A percentile compares a stretch with the other conserved stretches of the same genome.
Evolutionary conservation across 1,139 yeast species (phyloP).

Genomic region (Yamadazyma diddensiae): DNA sequence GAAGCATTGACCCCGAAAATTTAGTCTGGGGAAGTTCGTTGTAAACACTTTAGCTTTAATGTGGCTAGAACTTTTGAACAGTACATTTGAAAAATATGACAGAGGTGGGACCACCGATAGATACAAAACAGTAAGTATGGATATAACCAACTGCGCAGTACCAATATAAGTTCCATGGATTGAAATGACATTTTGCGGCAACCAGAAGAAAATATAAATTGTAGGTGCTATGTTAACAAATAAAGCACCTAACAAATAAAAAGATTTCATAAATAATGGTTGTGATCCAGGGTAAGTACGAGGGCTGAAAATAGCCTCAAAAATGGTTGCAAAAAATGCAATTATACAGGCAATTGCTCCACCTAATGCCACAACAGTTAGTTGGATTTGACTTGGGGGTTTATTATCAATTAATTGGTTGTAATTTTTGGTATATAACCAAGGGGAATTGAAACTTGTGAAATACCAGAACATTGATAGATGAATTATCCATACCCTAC

Average conservation of each 20-base stretch:
- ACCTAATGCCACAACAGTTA: constrained; percentile 67
- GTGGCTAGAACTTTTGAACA: constrained; percentile 3
- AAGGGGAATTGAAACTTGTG: constrained; percentile 73
- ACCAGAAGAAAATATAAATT: constrained; percentile 52
- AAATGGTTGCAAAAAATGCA: constrained; percentile 58
- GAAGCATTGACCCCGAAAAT: constrained; percentile 47
- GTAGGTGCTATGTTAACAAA: constrained; percentile 59
- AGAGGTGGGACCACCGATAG: constrained; percentile 55
- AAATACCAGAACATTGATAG: constrained; percentile 78
- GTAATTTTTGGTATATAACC: constrained; percentile 67
- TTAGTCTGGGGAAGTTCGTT: constrained; percentile 48
- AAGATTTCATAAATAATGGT: constrained; percentile 41
- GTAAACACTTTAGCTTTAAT: constrained; percentile 9
- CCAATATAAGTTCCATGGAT: constrained; percentile 50
- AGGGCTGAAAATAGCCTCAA: constrained; percentile 68
- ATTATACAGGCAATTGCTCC: constrained; percentile 68
- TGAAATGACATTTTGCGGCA: constrained; percentile 52
- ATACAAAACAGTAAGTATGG: constrained; percentile 58
- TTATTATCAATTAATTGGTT: constrained; percentile 55
- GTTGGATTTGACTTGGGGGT: constrained; percentile 61
- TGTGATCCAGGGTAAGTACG: constrained; percentile 67
- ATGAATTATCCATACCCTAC: constrained; percentile 82
- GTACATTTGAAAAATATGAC: constrained; percentile 36
- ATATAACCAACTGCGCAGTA: constrained; percentile 55
- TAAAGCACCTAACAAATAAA: constrained; percentile 42